Conservation (phyloP, 2,329 filamentous ascomycete genomes). For the Cercospora sojina region DNA sequence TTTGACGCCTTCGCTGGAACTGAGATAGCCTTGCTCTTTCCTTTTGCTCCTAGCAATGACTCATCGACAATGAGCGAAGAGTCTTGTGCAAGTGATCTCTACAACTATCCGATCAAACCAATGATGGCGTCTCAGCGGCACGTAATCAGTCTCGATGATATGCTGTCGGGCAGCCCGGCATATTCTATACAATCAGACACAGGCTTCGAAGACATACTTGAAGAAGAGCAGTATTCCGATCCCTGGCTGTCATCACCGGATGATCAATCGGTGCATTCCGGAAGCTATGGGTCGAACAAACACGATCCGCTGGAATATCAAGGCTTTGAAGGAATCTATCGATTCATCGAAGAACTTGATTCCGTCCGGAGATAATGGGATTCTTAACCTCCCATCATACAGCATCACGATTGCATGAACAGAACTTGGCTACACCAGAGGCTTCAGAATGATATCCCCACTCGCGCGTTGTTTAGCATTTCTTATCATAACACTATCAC, state of each 20-base stretch:
- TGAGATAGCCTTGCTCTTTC: conserved; percentile 76
- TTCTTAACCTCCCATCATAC: background rate
- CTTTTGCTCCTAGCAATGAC: conserved; percentile 69
- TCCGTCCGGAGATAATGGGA: conserved; percentile 38
- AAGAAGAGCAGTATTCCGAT: conserved; percentile 43
- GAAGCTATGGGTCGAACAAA: conserved; percentile 44
- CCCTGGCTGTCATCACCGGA: conserved; percentile 55
- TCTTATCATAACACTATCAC: background rate
- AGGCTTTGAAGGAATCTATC: conserved; percentile 64
- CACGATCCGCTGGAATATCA: conserved; percentile 57
- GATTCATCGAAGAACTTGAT: conserved; percentile 65
- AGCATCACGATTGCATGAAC: conserved; percentile 17
- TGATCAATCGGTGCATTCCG: conserved; percentile 57
- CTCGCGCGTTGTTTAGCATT: background rate
- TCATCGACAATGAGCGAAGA: conserved; percentile 42
- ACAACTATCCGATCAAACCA: conserved; percentile 18
- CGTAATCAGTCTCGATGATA: conserved; percentile 56
- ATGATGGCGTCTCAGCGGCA: conserved; percentile 19
- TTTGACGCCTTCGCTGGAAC: conserved; percentile 68
- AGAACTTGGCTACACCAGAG: conserved; percentile 6
- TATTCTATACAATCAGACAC: conserved; percentile 40
- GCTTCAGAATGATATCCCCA: conserved; percentile 16
- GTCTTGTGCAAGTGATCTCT: conserved; percentile 39
- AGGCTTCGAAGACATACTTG: conserved; percentile 32
- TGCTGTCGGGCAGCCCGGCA: conserved; percentile 50